Evolutionary conservation across 2,329 filamentous ascomycete species (phyloP).

Genomic region (Ophiostoma ips): DNA sequence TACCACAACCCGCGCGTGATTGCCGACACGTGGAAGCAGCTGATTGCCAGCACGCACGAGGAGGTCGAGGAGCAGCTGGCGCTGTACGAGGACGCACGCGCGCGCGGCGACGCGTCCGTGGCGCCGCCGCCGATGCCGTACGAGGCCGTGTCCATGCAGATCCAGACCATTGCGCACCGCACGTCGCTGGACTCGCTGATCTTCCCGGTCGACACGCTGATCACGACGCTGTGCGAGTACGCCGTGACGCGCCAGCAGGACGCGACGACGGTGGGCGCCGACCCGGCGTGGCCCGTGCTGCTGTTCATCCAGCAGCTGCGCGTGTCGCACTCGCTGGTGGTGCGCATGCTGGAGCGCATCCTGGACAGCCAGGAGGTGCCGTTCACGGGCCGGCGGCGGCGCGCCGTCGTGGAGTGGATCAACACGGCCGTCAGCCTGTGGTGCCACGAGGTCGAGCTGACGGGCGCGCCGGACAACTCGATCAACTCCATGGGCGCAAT

Average conservation of each 20-base stretch:
- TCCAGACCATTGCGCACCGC: slow-evolving; percentile 51
- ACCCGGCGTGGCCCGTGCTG: slow-evolving; percentile 42
- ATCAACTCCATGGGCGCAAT: slow-evolving; percentile 12
- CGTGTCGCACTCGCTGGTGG: slow-evolving; percentile 42
- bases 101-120: slow-evolving; percentile 13
- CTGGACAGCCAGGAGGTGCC: slow-evolving; percentile 46
- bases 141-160: slow-evolving; percentile 51
- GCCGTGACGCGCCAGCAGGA: slow-evolving; percentile 45
- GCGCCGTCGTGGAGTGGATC: slow-evolving; percentile 41
- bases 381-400: slow-evolving; percentile 37
- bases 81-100: slow-evolving; percentile 22
- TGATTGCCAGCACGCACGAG: slow-evolving; percentile 60
- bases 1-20: slow-evolving; percentile 82
- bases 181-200: slow-evolving; percentile 52
- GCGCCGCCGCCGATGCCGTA: slow-evolving; percentile 44
- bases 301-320: slow-evolving; percentile 40
- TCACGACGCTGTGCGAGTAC: slow-evolving; percentile 50
- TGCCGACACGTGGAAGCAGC: slow-evolving; percentile 65
- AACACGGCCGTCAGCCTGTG: slow-evolving; percentile 34
- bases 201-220: slow-evolving; percentile 47
- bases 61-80: slow-evolving; percentile 32
- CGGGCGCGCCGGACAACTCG: slow-evolving; percentile 21
- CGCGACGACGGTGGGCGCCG: slow-evolving; percentile 38
- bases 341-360: slow-evolving; percentile 40
- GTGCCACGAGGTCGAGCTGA: slow-evolving; percentile 35